phyloP scores from a whole-genome alignment of 331 rosid genomes.

The Phaseolus coccineus region DNA sequence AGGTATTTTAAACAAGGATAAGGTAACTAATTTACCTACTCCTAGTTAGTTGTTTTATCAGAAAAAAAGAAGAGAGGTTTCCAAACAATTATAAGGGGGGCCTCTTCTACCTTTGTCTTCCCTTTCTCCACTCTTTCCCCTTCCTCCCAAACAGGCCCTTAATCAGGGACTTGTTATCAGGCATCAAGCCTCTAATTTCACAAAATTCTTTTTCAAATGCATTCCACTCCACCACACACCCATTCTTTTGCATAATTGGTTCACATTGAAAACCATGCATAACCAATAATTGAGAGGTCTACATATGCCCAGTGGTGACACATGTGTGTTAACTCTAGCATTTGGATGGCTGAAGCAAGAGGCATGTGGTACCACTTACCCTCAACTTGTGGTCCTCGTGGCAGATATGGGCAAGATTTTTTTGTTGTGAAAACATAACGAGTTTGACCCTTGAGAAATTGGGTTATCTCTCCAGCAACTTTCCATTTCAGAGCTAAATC shows the following conservation, averaged over 20 bases:
- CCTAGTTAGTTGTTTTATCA: background rate
- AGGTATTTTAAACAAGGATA: background rate
- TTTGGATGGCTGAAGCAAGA: slow-evolving; percentile 55
- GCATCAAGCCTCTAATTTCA: slow-evolving; percentile 31
- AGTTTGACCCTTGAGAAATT: slow-evolving; percentile 54
- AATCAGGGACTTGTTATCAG: slow-evolving; percentile 35
- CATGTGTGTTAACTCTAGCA: slow-evolving; percentile 49
- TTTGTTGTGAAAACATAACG: slow-evolving; percentile 56
- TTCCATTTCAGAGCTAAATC: slow-evolving; percentile 43
- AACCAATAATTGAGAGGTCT: slow-evolving; percentile 54
- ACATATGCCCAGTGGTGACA: slow-evolving; percentile 44
- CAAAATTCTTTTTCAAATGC: background rate
- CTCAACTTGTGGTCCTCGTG: slow-evolving; percentile 65
- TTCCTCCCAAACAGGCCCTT: slow-evolving; percentile 50
- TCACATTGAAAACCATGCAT: slow-evolving; percentile 53
- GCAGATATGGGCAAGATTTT: slow-evolving; percentile 71
- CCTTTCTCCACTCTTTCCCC: slow-evolving; percentile 39
- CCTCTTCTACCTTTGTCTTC: slow-evolving; percentile 34
- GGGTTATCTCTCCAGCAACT: slow-evolving; percentile 28
- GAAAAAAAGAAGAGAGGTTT: background rate
- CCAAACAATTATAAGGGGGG: slow-evolving; percentile 41
- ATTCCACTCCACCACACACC: slow-evolving; percentile 12
- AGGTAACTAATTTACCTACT: slow-evolving; percentile 23
- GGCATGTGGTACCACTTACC: slow-evolving; percentile 54
- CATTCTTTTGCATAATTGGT: slow-evolving; percentile 36